Evolutionary conservation across 805 yeast species (phyloP).

Genomic region (Metschnikowia borealis): DNA sequence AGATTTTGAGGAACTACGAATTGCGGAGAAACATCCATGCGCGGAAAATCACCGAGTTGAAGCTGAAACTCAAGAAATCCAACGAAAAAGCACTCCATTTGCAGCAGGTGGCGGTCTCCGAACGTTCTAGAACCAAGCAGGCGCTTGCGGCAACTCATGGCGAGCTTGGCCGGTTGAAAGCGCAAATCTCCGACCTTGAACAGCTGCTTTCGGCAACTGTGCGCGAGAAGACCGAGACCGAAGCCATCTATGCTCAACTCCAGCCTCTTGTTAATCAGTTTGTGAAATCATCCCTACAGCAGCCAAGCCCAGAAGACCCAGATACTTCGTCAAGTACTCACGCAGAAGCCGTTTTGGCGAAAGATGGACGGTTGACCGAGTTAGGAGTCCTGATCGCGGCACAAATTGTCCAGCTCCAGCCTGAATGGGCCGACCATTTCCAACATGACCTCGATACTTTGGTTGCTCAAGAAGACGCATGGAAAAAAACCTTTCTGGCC

Average conservation of each 20-base stretch:
- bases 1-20: constrained; percentile 19
- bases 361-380: constrained; percentile 26
- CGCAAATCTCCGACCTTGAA: constrained; percentile 25
- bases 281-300: not conserved
- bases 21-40: constrained; percentile 5
- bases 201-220: constrained; percentile 20
- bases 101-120: constrained; percentile 6
- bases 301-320: too few species aligned
- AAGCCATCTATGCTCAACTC: constrained; percentile 15
- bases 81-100: constrained; percentile 11
- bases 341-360: constrained; percentile 20
- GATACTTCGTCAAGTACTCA: too few species aligned
- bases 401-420: constrained; percentile 24
- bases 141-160: constrained; percentile 8
- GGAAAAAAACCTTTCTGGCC: constrained; percentile 27
- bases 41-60: constrained; percentile 14
- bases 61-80: constrained; percentile 9
- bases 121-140: constrained; percentile 1
- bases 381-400: constrained; percentile 25
- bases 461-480: constrained; percentile 26
- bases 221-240: constrained; percentile 24
- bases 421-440: constrained; percentile 35
- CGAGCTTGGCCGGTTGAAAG: constrained; percentile 19
- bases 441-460: constrained; percentile 23
- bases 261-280: constrained; percentile 23